Base-by-base conservation (phyloP, 768 basidiomycete species). In the Lentinula aciculospora region DNA sequence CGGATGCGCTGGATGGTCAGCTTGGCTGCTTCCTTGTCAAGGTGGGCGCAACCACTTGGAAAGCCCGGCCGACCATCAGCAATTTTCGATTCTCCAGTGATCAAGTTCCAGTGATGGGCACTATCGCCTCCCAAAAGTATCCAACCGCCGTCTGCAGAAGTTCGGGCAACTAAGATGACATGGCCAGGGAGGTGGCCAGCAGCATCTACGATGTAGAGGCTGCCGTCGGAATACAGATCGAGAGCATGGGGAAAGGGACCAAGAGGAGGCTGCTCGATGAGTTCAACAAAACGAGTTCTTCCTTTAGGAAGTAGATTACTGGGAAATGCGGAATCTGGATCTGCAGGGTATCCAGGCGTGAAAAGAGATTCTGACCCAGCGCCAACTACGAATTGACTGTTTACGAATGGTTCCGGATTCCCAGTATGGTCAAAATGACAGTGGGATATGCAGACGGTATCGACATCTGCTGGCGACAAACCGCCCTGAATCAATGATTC, bases 161-260 rank as follows among this genome's bases (percentile, higher is more conserved):
- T 83, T 47, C 84, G 81, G 5, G 72, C 81, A 10, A 84, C 74
- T 34, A 79, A 58, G 59, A 80, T 82, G 57, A 84, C 61, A 56
- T 86, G 83, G 0, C 85, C 84, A 1, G 69, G 66, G 29, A 82
- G 64, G 64, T 86, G 84, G 0, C 84, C 83, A 1, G 82, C 75
- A 1, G 82, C 76, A 61, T 85, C 79, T 58, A 85, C 64, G 60
- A 86, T 72, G 62, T 81, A 85, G 34, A 83, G 64, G 61, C 79
- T 81, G 6, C 83, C 84, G 60, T 87, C 84, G 19, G 75, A 75
- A 61, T 78, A 83, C 62, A 75, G 78, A 68, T 56, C 55, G 25
- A 46, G 31, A 23, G 44, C 55, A n/a, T 44, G 55, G 34, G 55
- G 55, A 13, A 39, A 46, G 10, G 67, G 79, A 0, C 80, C 81